Base-by-base conservation (phyloP, 257 asterid species). In the Solanum ossicruentum region DNA sequence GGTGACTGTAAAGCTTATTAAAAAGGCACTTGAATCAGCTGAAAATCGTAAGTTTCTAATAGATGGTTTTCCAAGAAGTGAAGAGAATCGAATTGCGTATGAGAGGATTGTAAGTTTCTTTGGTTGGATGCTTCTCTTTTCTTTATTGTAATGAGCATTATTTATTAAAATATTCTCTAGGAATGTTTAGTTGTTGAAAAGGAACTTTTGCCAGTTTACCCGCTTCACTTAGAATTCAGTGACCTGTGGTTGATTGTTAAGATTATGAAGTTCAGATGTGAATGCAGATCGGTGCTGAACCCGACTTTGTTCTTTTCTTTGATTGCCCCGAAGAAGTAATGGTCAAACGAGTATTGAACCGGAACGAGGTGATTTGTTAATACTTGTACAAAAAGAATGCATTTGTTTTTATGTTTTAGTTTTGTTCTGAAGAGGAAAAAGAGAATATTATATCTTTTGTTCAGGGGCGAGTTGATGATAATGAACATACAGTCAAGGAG, bases 51-150 rank as follows among this genome's bases (percentile, higher is more conserved):
- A 89, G 87, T 92, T 93, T 89, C 98, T 97, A 67, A 93, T 97
- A 13, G 99, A 97, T 89, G 99, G 99, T 83, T 97, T 97, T 87
- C 99, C 99, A 69, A 93, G 99, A 90, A 93, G 87, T 81, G 98
- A 97, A 91, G 98, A 97, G 94, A 97, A 95, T 86, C 97, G 99
- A 72, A 63, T 88, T 80, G 86, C 94, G 18, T 97, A 92, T 88
- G 98, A 97, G 87, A 89, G 89, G 89, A 91, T 93, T 79, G 99
- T 94, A 86, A 93, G 98, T 88, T 87, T 66, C 88, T 90, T 90
- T 51, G 77, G 67, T 67, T 28, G 39, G 81, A 65, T 45, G 17
- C 77, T 61, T 85, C 63, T 84, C 83, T 60, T 51, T 41, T 20
- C 32, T 61, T 73, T 79, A 57, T 39, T 21, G 73, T 67, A 88